Base-by-base conservation (phyloP, 768 basidiomycete species). In the Russula ochroleuca region DNA sequence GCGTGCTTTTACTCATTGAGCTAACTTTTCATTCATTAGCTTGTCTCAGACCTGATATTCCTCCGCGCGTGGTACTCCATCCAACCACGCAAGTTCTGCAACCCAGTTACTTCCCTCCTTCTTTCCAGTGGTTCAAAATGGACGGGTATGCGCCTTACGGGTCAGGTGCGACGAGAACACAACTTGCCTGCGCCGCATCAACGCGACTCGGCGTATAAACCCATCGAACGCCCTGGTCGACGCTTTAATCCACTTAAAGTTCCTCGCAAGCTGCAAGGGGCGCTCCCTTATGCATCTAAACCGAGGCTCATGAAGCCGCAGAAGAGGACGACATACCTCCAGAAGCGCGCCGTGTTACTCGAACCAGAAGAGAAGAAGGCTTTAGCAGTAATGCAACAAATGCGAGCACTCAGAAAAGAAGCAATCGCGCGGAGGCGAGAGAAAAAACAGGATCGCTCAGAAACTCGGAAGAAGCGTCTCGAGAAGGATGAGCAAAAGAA, bases 21-120 rank as follows among this genome's bases (percentile, higher is more conserved):
- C 13, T n/a, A 31, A 28, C 33, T 37, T 37, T 23, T 28, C 13
- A 25, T 38, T 64, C 3, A 38, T 37, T 28, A 33, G 48, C 41
- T 41, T 52, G 15, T 43, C 11, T 35, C 60, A 94, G 97, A 98
- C 71, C 88, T 98, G 61, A 82, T 98, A 61, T 98, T 99, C 80
- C 79, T 99, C 10, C 84, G 96, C 25, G 94, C 94, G 1, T 99
- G 97, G 97, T 95, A 95, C 75, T 87, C 94, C 25, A 87, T 99
- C 59, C 87, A 94, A 73, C 96, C 97, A 6, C 85, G 94, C 67
- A 91, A 92, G 74, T 94, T 90, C 76, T 99, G 98, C 79, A 98
- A 95, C 74, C 92, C 97, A 1, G 93, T 98, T 67, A 94, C 92
- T 0, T 95, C 93, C 1, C 80, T 98, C 3, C 81, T 99, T 0